A percentile compares a stretch with the other conserved stretches of the same genome.
phyloP scores from a whole-genome alignment of 129 eudicot species.

The Arctium lappa region DNA sequence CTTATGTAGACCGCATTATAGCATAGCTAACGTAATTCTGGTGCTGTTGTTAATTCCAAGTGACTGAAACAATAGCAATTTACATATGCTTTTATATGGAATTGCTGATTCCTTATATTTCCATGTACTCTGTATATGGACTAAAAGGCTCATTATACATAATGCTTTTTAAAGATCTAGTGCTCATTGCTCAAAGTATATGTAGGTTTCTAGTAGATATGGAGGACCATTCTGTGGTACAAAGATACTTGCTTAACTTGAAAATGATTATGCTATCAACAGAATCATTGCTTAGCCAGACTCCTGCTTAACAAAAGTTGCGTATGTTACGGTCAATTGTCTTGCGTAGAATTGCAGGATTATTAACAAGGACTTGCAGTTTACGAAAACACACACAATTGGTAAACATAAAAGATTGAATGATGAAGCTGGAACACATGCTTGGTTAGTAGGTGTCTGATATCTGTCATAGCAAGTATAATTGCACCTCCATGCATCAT shows the following conservation, averaged over 20 bases:
- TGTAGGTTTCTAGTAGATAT: conserved; percentile 15
- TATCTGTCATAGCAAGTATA: conserved; percentile 25
- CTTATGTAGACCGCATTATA: conserved; percentile 12
- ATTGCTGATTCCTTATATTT: background rate
- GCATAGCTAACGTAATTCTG: conserved; percentile 13
- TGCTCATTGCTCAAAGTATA: conserved; percentile 2
- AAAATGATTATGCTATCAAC: conserved; percentile 16
- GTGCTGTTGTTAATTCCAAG: background rate
- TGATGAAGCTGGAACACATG: conserved; percentile 30
- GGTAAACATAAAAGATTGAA: conserved; percentile 16
- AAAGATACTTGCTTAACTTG: conserved; percentile 14
- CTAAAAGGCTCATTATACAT: background rate
- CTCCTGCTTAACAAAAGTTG: conserved; percentile 31
- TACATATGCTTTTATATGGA: background rate
- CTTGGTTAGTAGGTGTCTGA: conserved; percentile 27
- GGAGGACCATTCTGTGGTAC: conserved; percentile 10
- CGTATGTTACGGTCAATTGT: conserved; percentile 33
- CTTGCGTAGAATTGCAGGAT: conserved; percentile 39
- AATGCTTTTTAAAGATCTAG: conserved; percentile 8
- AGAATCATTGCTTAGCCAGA: conserved; percentile 50
- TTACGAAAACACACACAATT: conserved; percentile 31
- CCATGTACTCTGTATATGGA: background rate
- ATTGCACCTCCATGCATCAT: conserved; percentile 39
- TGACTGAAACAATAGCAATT: conserved; percentile 1
- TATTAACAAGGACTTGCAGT: conserved; percentile 29